Percentiles rank a stretch among this genome's conserved stretches.
These are phyloP conservation scores for Sporodiniella umbellata DNA, from an alignment of 371 early-diverging fungal species.

Conservation along the genomic window DNA sequence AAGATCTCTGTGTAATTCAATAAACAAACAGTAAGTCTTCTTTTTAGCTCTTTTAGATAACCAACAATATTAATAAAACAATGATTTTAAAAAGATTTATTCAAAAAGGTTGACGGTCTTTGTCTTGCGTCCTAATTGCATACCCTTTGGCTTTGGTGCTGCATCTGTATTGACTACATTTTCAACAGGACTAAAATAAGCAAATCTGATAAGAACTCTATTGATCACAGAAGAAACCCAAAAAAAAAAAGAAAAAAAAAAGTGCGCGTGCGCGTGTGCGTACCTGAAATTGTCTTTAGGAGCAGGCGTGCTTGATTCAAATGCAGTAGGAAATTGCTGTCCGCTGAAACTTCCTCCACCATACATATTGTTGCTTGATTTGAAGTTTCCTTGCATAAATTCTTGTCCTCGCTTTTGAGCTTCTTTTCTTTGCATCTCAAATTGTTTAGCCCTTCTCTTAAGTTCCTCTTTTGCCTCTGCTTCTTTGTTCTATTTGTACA, in stretches of 20 bases:
- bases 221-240: too few species aligned
- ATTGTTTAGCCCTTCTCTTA: slow-evolving; percentile 85
- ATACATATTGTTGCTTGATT: slow-evolving; percentile 29
- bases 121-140: slow-evolving; percentile 91
- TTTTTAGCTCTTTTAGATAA: too few species aligned
- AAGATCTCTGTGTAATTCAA: too few species aligned
- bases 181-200: background rate
- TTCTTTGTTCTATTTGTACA: slow-evolving; percentile 87
- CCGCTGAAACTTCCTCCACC: slow-evolving; percentile 14
- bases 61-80: too few species aligned
- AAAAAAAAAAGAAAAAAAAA: background rate
- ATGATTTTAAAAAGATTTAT: too few species aligned
- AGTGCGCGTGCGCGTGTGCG: slow-evolving; percentile 10
- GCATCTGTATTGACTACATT: slow-evolving; percentile 23
- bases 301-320: slow-evolving; percentile 43
- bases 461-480: slow-evolving; percentile 95
- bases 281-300: slow-evolving; percentile 27
- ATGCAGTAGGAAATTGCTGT: slow-evolving; percentile 44
- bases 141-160: slow-evolving; percentile 75
- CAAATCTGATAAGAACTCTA: too few species aligned
- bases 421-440: slow-evolving; percentile 89
- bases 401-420: slow-evolving; percentile 73
- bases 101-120: slow-evolving; percentile 78
- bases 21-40: too few species aligned
- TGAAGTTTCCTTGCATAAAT: slow-evolving; percentile 53